Base-by-base conservation (phyloP, 768 basidiomycete species). In the Obba rivulosa region DNA sequence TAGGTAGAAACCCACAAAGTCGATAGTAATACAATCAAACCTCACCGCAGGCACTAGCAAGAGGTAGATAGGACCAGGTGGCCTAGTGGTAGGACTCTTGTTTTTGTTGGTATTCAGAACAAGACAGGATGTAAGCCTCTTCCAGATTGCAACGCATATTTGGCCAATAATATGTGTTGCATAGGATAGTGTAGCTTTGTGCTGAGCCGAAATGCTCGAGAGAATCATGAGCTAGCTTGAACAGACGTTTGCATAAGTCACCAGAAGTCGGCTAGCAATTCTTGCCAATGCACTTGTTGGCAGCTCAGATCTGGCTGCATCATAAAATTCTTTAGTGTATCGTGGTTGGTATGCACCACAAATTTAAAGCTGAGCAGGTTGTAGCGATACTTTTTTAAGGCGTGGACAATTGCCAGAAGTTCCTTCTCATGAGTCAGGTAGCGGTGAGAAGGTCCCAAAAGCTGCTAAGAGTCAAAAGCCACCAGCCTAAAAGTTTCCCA, bases 401-500 rank as follows among this genome's bases (percentile, higher is more conserved):
- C 67, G 0, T 58, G 43, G 0, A 74, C 59, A n/a, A 75, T 69
- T 0, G 68, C 68, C 0, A 71, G 47, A 0, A 73, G 45, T 52
- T 74, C 70, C 48, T 69, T 66, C 46, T 74, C 62, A 45, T 73
- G 71, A 0, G 63, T 58, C 0, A 68, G 67, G 42, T 73, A 74
- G 46, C 70, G 68, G 8, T 22, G 63, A 37, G 64, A 63, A 1
- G 71, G 68, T 9, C 54, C 52, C 31, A 56, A 63, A 18, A 64
- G 60, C 8, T 49, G 53, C 45, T 25, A 53, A 0, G 59, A 75
- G 45, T 39, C 60, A 31, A 45, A 51, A 35, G 67, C 57, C 23
- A 65, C 67, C 0, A 71, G 65, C 11, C 63, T 58, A 4, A 68
- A 63, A 0, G 45, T 54, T 11, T 63, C 55, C 58, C 66, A 66